Evolutionary conservation across 108 stramenopile genomes (phyloP), one percentile per base, ranked within the genome.

Genomic region (Cyclotella cryptica): DNA sequence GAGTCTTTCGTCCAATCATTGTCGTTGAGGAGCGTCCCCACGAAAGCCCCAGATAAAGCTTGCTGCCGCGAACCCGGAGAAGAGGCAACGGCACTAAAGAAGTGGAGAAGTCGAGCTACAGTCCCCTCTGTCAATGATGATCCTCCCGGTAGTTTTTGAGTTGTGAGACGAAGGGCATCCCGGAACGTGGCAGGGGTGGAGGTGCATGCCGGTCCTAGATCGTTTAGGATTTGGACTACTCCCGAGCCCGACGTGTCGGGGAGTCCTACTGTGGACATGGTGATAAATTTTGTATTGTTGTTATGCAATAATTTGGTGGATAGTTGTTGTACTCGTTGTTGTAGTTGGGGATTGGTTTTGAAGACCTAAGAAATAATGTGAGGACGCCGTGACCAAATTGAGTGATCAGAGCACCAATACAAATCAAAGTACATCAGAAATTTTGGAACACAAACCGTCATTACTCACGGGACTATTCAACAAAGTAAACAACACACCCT

Each of bases 161-260:
- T 71, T 17, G 88, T 78, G 46, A 87, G 74, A 28, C 87, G 84
- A 58, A 98, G 71, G 2, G 94, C 88, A 28, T 95, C 94, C 12
- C 96, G 92, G 45, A 98, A 83, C 21, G 88, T 84, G 13, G 72
- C 69, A 35, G 81, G 77, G 64, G 69, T 78, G 30, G 85, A 84
- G 17, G 97, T 96, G 74, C 91, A 93, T 15, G 93, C 83, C 40
- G 93, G 95, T 22, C 97, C 97, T 18, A 97, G 76, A 44, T 97
- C 98, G 17, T 84, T 66, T 42, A 98, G 84, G 52, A 96, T 81
- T 51, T 90, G 88, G 41, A 94, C 69, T 28, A 94, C 26, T 84
- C 80, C 13, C 42, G 64, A 45, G 21, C 12, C 40, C 44, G 42
- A 49, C 15, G 77, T 47, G 26, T 47, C 24, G 22, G 44, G 28